Evolutionary conservation across 2,329 filamentous ascomycete species (phyloP).

Genomic region (Huntiella savannae): DNA sequence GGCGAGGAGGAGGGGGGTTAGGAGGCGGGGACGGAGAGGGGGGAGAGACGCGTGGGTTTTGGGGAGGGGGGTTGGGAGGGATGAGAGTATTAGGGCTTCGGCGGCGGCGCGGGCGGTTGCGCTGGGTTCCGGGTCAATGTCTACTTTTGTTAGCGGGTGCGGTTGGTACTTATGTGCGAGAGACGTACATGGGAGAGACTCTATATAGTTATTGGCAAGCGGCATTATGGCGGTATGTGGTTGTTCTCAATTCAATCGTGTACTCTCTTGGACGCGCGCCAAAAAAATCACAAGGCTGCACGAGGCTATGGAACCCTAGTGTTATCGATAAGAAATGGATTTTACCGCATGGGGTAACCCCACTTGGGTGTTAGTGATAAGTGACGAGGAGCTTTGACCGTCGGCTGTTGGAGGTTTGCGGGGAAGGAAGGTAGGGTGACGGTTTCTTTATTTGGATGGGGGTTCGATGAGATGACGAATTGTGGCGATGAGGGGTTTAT

Average conservation of each 20-base stretch:
- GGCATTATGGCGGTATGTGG: constrained; percentile 13
- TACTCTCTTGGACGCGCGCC: no score
- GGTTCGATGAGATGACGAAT: no score
- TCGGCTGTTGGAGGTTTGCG: no score
- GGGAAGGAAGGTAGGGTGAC: no score
- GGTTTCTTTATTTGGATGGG: no score
- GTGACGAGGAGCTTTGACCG: no score
- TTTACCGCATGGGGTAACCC: no score
- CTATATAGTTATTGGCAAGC: constrained; percentile 34
- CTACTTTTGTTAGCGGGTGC: constrained; percentile 25
- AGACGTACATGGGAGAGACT: constrained; percentile 58
- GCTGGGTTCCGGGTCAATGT: constrained; percentile 62
- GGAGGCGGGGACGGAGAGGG: constrained; percentile 32
- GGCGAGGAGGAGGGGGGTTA: constrained; percentile 35
- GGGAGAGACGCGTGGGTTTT: constrained; percentile 36
- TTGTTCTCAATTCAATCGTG: no score
- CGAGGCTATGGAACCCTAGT: constrained; percentile 21
- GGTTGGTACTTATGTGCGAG: constrained; percentile 10
- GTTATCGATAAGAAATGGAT: constrained; percentile 14
- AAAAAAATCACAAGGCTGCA: no score
- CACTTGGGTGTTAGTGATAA: no score
- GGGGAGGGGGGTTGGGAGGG: constrained; percentile 28
- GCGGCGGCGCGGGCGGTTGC: constrained; percentile 44
- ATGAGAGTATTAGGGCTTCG: constrained; percentile 47
- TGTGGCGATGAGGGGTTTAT: no score